phyloP scores from a whole-genome alignment of 352 stramenopile species.

The Pythium monospermum region DNA sequence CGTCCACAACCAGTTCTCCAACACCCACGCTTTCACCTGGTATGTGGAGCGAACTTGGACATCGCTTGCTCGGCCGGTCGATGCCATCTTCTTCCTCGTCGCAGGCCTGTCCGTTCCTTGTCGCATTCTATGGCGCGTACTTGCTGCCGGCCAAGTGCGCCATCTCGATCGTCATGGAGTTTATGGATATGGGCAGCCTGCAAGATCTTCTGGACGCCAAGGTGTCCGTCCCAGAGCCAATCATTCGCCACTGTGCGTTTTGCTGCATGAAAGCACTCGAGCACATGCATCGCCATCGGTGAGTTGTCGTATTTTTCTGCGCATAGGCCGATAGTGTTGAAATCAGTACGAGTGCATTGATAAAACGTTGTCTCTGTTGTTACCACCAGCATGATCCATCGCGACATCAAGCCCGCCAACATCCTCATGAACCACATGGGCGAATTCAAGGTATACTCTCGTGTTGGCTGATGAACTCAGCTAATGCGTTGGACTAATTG shows the following conservation, averaged over 20 bases:
- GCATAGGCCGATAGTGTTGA: no score
- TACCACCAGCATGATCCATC: constrained; percentile 64
- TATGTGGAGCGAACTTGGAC: constrained; percentile 12
- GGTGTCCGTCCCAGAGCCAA: constrained; percentile 40
- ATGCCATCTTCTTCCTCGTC: neutral
- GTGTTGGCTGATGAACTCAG: no score
- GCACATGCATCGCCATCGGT: constrained; percentile 81
- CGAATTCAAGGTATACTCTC: constrained; percentile 68
- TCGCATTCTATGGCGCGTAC: constrained; percentile 89
- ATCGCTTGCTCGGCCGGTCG: constrained; percentile 1
- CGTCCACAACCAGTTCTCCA: constrained; percentile 5
- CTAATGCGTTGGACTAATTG: no score
- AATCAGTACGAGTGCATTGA: no score
- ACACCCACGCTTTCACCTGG: neutral
- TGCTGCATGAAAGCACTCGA: constrained; percentile 78
- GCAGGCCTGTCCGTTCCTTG: constrained; percentile 62
- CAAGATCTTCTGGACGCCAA: constrained; percentile 64
- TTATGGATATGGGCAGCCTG: constrained; percentile 89
- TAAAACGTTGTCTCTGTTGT: no score
- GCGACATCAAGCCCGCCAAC: constrained; percentile 90
- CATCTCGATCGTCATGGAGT: constrained; percentile 89
- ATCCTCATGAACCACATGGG: constrained; percentile 81
- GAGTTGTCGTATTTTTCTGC: constrained; percentile 5
- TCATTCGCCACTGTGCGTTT: constrained; percentile 73
- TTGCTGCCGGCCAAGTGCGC: constrained; percentile 61